Evolutionary conservation across 2,329 filamentous ascomycete species (phyloP), one percentile per base, ranked within the genome.

Genomic region (Colletotrichum lindemuthianum): DNA sequence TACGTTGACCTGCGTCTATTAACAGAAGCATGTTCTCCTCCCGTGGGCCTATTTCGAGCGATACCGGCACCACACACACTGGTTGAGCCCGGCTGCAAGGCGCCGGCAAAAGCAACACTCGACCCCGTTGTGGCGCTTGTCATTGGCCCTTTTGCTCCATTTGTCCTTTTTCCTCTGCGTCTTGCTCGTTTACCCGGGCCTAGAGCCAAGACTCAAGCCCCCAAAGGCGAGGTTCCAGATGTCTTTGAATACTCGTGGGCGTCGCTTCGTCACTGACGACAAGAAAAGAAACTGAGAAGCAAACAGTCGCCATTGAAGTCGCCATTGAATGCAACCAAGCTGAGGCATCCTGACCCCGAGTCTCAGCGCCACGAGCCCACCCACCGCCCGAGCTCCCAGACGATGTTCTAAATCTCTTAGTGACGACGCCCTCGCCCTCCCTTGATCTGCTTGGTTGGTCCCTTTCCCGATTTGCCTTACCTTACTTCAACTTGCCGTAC

Each of bases 241-340:
- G 51, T 65, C 58, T 65, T 49, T 51, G 51, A 52, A 51, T 51
- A 52, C 57, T 60, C 61, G 61, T 65, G 61, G 61, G n/a, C 51
- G 50, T 51, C n/a, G 41, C n/a, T 44, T 60, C 51, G 32, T 41
- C 47, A 48, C 15, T 49, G 44, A 48, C 43, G 12, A 15, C 16
- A 49, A 45, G 15, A 15, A 45, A 45, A 52, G 37, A 36, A 52
- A 48, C n/a, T 41, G 50, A 61, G 47, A 50, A 44, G 48, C 49
- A 43, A 34, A 45, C 15, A 36, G 24, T 24, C 24, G 24, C 41
- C 16, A 58, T 48, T 36, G 34, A 47, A 36, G 24, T 24, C 24
- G 24, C 41, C 16, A 58, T 48, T 36, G 34, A 47, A 41, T 5
- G 24, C 24, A 44, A 40, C 48, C 43, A 11, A 45, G 15, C 32